Base-by-base conservation (phyloP, 2,329 filamentous ascomycete species). In the Fusarium domesticum region DNA sequence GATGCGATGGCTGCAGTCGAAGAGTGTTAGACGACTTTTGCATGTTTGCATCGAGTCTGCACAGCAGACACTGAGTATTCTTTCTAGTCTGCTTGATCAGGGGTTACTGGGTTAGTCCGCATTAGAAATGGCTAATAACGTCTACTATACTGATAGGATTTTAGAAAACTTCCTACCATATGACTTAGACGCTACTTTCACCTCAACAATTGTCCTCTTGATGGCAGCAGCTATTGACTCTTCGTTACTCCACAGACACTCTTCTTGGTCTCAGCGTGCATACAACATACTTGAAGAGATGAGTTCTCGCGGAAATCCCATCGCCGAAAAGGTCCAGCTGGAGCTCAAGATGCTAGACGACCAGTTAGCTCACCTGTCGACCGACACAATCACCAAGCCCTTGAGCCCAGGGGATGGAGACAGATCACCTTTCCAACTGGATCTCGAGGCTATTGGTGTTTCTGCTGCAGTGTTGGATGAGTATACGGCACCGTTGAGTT, bases 221-320 rank as follows among this genome's bases (percentile, higher is more conserved):
- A 54, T 74, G 12, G 67, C 62, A 4, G 48, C 70, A n/a, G 53
- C 62, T 37, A 56, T 72, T n/a, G 67, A 71, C 39, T 44, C 58
- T 1, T 56, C 56, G 3, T 47, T 69, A 1, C 45, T 70, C 4
- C 65, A 69, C 18, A 60, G 63, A 35, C 61, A 61, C 14, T 47
- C 53, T 0, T 41, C 53, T 1, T 75, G 70, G 67, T 50, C 71
- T 1, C 62, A 70, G 3, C 69, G 68, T 31, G 65, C 70, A 2
- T 70, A 72, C 39, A 41, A 50, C 2, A 64, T 76, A 8, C 62
- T 77, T 7, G 70, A 76, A 30, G 72, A 72, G 11, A 75, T 77
- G 62, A 63, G 66, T 19, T 60, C 62, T 2, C 64, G 65, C 11
- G 72, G 74, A 1, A 76, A 75, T 34, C 58, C 66, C 0, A 66